Evolutionary conservation across 192 early-diverging fungal genomes (phyloP).

Genomic region (Umbelopsis ramanniana): DNA sequence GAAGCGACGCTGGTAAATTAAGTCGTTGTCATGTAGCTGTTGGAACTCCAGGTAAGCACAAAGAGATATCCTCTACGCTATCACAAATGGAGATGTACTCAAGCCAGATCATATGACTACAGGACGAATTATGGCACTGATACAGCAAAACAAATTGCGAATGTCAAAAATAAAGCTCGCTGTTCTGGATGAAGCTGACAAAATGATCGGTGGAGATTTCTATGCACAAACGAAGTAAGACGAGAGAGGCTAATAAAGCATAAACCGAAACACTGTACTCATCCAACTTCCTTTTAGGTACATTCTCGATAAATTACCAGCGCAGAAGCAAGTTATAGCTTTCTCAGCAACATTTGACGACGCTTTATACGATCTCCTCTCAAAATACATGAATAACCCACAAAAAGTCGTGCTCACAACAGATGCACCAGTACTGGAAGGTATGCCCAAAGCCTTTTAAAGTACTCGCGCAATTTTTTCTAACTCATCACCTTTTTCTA

Average conservation of each 20-base stretch:
- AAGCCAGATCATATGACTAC: background rate
- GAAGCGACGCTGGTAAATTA: constrained; percentile 47
- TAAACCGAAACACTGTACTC: background rate
- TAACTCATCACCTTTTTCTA: background rate
- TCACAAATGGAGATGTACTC: too few species aligned
- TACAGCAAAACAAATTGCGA: constrained; percentile 42
- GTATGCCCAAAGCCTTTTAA: constrained; percentile 24
- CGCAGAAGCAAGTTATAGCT: constrained; percentile 55
- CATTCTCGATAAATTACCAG: constrained; percentile 44
- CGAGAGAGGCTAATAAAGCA: background rate
- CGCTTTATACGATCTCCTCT: constrained; percentile 40
- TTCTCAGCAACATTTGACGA: constrained; percentile 68
- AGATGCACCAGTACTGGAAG: constrained; percentile 53
- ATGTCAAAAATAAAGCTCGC: constrained; percentile 47
- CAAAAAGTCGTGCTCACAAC: constrained; percentile 53
- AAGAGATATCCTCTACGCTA: background rate
- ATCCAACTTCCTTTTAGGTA: constrained; percentile 29
- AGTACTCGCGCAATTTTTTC: background rate
- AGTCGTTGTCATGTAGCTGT: constrained; percentile 56
- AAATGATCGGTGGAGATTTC: constrained; percentile 59
- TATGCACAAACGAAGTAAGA: constrained; percentile 41
- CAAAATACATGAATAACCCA: constrained; percentile 49
- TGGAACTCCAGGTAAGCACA: constrained; percentile 50
- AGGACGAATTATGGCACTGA: constrained; percentile 50
- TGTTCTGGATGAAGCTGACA: constrained; percentile 68